Evolutionary conservation across 306 rosid genomes (phyloP), one percentile per base, ranked within the genome.

Genomic region (Trifolium fragiferum): DNA sequence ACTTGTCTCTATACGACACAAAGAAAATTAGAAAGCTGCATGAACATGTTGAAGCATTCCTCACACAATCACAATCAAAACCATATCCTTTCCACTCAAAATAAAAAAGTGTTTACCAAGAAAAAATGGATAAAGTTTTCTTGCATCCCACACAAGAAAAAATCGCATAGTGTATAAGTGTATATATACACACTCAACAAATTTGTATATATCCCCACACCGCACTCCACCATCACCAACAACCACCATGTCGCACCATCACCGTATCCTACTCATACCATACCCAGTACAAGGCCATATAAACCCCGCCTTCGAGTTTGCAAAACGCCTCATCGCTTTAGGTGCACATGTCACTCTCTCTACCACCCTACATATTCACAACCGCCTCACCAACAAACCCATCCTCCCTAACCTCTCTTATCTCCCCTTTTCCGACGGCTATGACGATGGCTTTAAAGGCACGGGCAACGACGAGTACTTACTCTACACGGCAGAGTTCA

Each of bases 221-320:
- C 9, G 6, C 27, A 8, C 14, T 16, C 7, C 51, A 14, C 2
- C 54, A 47, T n/a, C 55, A 12, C 7, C 16, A 40, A 9, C 38
- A 9, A 3, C 33, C 49, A 19, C 44, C 66, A 78, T 82, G 83
- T n/a, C 18, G 18, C 63, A 40, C 0, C 76, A 73, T 25, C 80
- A 57, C 38, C 84, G 75, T 46, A 33, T 85, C 51, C 82, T 88
- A 21, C 49, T 81, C 5, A 23, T 85, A n/a, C 9, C 82, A 3
- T 82, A 53, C 59, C 83, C 86, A 0, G 64, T 49, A 0, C 90
- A 80, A 61, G 87, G 93, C 50, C 87, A 82, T 54, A 38, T 88
- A 60, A 88, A 86, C 78, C 90, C 87, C 0, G n/a, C 80, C 4
- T 83, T 88, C 70, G 78, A 82, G 3, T 51, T 86, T 2, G 78